Evolutionary conservation across 1,139 yeast species (phyloP).

Genomic region (Debaryomyces singareniensis): DNA sequence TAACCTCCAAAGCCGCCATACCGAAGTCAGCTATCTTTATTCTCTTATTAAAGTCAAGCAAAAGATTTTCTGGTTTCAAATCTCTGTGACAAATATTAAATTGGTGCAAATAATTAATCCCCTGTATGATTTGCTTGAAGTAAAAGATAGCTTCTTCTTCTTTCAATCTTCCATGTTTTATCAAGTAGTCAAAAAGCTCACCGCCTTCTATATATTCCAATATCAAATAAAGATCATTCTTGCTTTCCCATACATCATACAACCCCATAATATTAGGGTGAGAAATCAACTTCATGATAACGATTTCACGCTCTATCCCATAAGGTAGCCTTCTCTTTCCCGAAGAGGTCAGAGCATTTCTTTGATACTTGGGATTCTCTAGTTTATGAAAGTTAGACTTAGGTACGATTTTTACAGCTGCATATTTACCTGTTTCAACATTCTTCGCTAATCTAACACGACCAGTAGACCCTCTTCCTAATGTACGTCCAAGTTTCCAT

Average conservation of each 20-base stretch:
- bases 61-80: constrained; percentile 87
- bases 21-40: constrained; percentile 98
- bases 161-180: constrained; percentile 80
- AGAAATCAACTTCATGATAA: constrained; percentile 82
- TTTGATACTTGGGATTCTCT: constrained; percentile 43
- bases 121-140: constrained; percentile 87
- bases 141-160: constrained; percentile 87
- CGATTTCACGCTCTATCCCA: constrained; percentile 95
- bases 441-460: constrained; percentile 90
- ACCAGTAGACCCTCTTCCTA: constrained; percentile 95
- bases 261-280: constrained; percentile 95
- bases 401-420: constrained; percentile 96
- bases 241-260: constrained; percentile 98
- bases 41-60: constrained; percentile 78
- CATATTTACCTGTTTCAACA: constrained; percentile 75
- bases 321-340: constrained; percentile 68
- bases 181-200: constrained; percentile 85
- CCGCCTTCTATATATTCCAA: constrained; percentile 97
- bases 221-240: constrained; percentile 83
- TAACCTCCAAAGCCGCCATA: constrained; percentile 97
- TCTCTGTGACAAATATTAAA: constrained; percentile 95
- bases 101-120: constrained; percentile 89
- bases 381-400: constrained; percentile 60
- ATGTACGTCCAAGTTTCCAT: constrained; percentile 90
- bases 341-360: constrained; percentile 22